Evolutionary conservation across 805 yeast genomes (phyloP).

Genomic region (Candida incommunis): DNA sequence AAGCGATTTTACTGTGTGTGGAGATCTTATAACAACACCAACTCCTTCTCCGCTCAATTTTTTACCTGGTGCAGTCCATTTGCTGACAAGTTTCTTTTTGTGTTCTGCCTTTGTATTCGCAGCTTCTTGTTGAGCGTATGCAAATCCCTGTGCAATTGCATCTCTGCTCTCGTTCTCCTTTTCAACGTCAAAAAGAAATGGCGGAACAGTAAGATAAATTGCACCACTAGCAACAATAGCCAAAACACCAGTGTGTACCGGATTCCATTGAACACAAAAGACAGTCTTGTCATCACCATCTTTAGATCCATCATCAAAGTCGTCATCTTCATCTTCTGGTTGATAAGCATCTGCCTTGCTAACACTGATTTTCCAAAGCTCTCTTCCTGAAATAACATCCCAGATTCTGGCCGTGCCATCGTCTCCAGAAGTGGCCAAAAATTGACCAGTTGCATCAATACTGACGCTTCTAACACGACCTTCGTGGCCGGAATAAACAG

Average conservation of each 20-base stretch:
- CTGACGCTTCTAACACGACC: constrained; percentile 72
- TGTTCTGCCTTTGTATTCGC: constrained; percentile 15
- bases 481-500: constrained; percentile 68
- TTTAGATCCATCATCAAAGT: constrained; percentile 14
- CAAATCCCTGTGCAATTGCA: constrained; percentile 82
- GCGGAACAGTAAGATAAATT: constrained; percentile 62
- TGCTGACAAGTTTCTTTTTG: constrained; percentile 32
- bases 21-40: constrained; percentile 53
- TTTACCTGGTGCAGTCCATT: constrained; percentile 72
- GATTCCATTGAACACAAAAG: constrained; percentile 83
- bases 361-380: constrained; percentile 44
- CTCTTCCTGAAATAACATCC: constrained; percentile 93
- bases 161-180: constrained; percentile 69
- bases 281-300: constrained; percentile 53
- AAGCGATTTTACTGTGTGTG: constrained; percentile 55
- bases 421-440: constrained; percentile 96
- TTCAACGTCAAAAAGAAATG: constrained; percentile 70
- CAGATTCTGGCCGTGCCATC: constrained; percentile 94
- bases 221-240: constrained; percentile 77
- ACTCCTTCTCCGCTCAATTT: constrained; percentile 52
- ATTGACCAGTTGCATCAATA: constrained; percentile 78
- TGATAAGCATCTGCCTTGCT: constrained; percentile 22
- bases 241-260: constrained; percentile 58
- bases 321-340: constrained; percentile 19
- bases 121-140: constrained; percentile 39